Evolutionary conservation across 2,329 filamentous ascomycete species (phyloP), one percentile per base, ranked within the genome.

Genomic region (Colletotrichum tabaci): DNA sequence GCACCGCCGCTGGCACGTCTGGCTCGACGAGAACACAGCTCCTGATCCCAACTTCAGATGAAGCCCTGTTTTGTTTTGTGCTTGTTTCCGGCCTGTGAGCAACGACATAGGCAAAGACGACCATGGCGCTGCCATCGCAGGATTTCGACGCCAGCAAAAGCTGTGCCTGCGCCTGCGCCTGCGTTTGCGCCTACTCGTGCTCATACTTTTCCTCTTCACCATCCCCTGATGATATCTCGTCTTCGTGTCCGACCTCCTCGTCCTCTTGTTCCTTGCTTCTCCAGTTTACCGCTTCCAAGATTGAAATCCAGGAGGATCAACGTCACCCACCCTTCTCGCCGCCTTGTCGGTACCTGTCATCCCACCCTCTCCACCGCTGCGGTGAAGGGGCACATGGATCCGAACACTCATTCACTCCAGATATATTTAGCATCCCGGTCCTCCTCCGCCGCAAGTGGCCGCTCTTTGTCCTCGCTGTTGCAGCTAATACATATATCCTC

Each of bases 31-130:
- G 61, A 61, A 56, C 26, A 40, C 66, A 70, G 55, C 55, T 61
- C 66, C 53, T 66, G 55, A 35, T 66, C 35, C 42, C 60, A n/a
- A 69, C 70, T 50, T 66, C 66, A 71, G 70, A 71, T 68, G 66
- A 66, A 66, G 70, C 42, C 69, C 66, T 61, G 66, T 71, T 66
- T 66, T 70, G 66, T 72, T 72, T 71, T 72, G 66, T 66, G 60
- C 60, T 49, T 55, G 70, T 72, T 72, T 72, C 65, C 44, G 57
- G 63, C 30, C 56, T 67, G 63, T 56, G 56, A 71, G 63, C 46
- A 42, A 68, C 21, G 26, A 67, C 65, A 46, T 38, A 44, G 57
- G 15, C 58, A 53, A 61, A 72, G 40, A 72, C 40, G 60, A 70
- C 30, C 70, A 72, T 72, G 70, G 70, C 66, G 70, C 66, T 35